Evolutionary conservation across 176 grass and related monocot genomes (phyloP).

Genomic region (Microstegium vimineum): DNA sequence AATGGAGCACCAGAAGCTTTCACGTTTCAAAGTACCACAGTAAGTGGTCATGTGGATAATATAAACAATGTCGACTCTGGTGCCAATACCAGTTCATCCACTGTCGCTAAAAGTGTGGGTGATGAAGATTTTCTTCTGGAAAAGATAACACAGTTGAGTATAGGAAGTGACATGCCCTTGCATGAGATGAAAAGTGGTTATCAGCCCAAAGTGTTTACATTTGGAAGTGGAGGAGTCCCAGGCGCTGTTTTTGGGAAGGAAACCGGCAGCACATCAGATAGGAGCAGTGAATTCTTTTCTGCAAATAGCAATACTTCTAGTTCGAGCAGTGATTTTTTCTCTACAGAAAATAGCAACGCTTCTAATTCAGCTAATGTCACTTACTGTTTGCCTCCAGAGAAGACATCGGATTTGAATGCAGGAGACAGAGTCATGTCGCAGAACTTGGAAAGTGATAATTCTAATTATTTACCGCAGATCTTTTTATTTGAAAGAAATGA

Average conservation of each 20-base stretch:
- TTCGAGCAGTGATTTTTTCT: conserved; percentile 11
- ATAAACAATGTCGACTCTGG: neutral
- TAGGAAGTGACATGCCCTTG: conserved; percentile 38
- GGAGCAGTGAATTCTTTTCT: conserved; percentile 9
- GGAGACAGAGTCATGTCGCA: neutral
- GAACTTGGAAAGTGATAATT: conserved; percentile 9
- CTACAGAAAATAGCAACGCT: conserved; percentile 1
- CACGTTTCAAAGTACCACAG: neutral
- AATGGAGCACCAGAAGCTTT: neutral
- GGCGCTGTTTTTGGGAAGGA: conserved; percentile 23
- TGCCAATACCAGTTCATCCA: conserved; percentile 10
- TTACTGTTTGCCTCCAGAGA: conserved; percentile 3
- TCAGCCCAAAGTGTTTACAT: conserved; percentile 35
- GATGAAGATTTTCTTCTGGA: conserved; percentile 23
- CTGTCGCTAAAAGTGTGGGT: conserved; percentile 1
- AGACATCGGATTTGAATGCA: conserved; percentile 12
- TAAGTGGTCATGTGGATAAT: neutral
- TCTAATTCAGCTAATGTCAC: conserved; percentile 9
- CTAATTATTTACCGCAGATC: conserved; percentile 12
- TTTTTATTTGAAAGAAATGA: conserved; percentile 26
- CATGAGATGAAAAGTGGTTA: conserved; percentile 30
- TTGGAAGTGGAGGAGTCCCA: conserved; percentile 27
- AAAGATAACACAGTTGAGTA: conserved; percentile 46
- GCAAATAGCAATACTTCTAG: conserved; percentile 11
- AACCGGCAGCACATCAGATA: conserved; percentile 22